These are phyloP conservation scores for Mucor lusitanicus DNA, from an alignment of 371 early-diverging fungal genomes.

Conservation along the genomic window DNA sequence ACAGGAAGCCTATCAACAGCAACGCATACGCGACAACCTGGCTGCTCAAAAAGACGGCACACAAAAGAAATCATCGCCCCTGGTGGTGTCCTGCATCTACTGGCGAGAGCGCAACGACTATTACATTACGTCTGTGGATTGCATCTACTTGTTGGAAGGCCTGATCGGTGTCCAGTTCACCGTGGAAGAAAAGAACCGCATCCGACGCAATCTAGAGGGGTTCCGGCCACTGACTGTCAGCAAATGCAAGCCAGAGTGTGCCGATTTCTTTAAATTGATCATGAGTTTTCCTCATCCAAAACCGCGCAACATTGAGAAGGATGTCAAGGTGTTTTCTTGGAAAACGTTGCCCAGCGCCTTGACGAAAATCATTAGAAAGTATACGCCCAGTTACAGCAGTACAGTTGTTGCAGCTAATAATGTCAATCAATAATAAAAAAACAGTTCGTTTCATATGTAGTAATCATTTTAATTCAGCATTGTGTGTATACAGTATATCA, in stretches of 20 bases:
- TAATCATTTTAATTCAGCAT: background rate
- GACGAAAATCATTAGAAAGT: slow-evolving; percentile 75
- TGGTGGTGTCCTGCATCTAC: slow-evolving; percentile 80
- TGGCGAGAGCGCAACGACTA: slow-evolving; percentile 73
- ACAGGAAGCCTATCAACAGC: slow-evolving; percentile 22
- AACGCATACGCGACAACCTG: slow-evolving; percentile 12
- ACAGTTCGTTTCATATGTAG: background rate
- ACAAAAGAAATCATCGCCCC: slow-evolving; percentile 12
- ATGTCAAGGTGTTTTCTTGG: slow-evolving; percentile 85
- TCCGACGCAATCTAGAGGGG: slow-evolving; percentile 81
- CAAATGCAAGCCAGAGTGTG: slow-evolving; percentile 68
- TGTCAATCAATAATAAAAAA: background rate
- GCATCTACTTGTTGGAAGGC: slow-evolving; percentile 71
- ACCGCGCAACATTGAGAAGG: slow-evolving; percentile 87
- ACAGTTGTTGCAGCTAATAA: background rate
- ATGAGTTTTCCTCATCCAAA: slow-evolving; percentile 83
- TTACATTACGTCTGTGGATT: slow-evolving; percentile 82
- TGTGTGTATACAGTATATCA: background rate
- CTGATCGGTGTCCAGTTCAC: slow-evolving; percentile 73
- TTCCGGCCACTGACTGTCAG: slow-evolving; percentile 78
- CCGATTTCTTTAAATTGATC: slow-evolving; percentile 75
- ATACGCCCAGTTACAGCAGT: slow-evolving; percentile 50
- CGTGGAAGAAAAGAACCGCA: slow-evolving; percentile 83
- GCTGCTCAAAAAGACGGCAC: slow-evolving; percentile 5
- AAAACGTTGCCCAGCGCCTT: slow-evolving; percentile 63